These are phyloP conservation scores for Scleromitrula shiraiana DNA, from an alignment of 2,329 filamentous ascomycete species.

Conservation along the genomic window DNA sequence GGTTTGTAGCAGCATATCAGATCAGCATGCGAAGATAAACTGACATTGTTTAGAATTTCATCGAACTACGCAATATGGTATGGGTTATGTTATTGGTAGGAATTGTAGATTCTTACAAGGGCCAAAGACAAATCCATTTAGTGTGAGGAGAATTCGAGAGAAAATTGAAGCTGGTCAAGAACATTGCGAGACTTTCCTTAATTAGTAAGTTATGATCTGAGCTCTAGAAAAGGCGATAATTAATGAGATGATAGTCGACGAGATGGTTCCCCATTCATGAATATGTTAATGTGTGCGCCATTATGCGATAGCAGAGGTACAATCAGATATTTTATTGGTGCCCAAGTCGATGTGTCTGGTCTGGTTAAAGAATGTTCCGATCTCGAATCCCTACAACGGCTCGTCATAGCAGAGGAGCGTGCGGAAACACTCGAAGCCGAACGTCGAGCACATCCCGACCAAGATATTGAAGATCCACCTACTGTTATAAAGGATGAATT, in stretches of 20 bases:
- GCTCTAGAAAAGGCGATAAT: not conserved
- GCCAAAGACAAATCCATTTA: constrained; percentile 58
- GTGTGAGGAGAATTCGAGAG: constrained; percentile 52
- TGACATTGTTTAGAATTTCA: constrained; percentile 52
- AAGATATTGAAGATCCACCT: not conserved
- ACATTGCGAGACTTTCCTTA: constrained; percentile 66
- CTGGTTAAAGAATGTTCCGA: constrained; percentile 53
- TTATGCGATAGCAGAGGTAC: constrained; percentile 53
- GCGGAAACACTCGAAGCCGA: constrained; percentile 25
- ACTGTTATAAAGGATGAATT: constrained; percentile 51
- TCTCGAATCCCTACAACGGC: constrained; percentile 46
- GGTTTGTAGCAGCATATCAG: constrained; percentile 38
- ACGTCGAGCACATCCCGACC: constrained; percentile 13
- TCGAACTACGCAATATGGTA: constrained; percentile 66
- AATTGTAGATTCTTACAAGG: constrained; percentile 77
- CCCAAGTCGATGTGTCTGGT: constrained; percentile 57
- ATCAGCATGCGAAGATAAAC: not conserved
- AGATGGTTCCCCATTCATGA: constrained; percentile 61
- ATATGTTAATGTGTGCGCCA: constrained; percentile 56
- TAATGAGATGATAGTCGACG: constrained; percentile 39
- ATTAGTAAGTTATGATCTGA: constrained; percentile 46
- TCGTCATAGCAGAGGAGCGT: constrained; percentile 28
- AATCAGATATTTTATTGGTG: constrained; percentile 57
- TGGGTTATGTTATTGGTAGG: constrained; percentile 63
- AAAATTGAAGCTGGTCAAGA: constrained; percentile 57